These are phyloP conservation scores for Tulasnella sp. DNA, from an alignment of 768 basidiomycete genomes.

Conservation along the genomic window DNA sequence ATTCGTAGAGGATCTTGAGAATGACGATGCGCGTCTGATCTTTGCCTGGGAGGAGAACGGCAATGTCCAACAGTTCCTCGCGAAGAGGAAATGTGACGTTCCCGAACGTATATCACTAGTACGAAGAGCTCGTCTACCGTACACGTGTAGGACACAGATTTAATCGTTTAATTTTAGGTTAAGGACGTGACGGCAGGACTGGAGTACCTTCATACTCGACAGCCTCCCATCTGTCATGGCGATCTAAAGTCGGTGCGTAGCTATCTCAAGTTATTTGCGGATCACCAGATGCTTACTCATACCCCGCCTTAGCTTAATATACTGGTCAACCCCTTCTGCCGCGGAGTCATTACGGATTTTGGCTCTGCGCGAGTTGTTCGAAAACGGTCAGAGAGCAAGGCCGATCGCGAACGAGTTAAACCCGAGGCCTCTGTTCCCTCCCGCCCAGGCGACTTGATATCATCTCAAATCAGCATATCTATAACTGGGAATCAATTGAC, in stretches of 20 bases:
- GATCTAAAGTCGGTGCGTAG: constrained; percentile 2
- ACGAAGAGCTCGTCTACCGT: neutral
- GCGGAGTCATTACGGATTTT: neutral
- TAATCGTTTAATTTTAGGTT: neutral
- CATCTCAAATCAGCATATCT: neutral
- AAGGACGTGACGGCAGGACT: neutral
- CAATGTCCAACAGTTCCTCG: neutral
- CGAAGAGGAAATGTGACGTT: neutral
- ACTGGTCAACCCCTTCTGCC: neutral
- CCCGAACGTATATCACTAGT: neutral
- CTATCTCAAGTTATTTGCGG: too few species aligned
- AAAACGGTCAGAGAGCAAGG: too few species aligned
- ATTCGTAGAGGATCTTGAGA: neutral
- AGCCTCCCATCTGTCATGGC: constrained; percentile 6
- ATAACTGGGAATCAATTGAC: neutral
- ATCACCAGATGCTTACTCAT: neutral
- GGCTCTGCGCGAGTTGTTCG: neutral
- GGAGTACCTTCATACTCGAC: neutral
- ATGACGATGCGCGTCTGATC: neutral
- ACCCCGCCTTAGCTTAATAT: neutral
- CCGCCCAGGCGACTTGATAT: too few species aligned
- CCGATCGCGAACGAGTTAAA: neutral
- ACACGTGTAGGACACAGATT: neutral
- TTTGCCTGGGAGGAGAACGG: neutral
- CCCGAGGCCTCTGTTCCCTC: neutral